These are phyloP conservation scores for Fusarium miscanthi DNA, from an alignment of 2,329 filamentous ascomycete genomes.

Conservation along the genomic window DNA sequence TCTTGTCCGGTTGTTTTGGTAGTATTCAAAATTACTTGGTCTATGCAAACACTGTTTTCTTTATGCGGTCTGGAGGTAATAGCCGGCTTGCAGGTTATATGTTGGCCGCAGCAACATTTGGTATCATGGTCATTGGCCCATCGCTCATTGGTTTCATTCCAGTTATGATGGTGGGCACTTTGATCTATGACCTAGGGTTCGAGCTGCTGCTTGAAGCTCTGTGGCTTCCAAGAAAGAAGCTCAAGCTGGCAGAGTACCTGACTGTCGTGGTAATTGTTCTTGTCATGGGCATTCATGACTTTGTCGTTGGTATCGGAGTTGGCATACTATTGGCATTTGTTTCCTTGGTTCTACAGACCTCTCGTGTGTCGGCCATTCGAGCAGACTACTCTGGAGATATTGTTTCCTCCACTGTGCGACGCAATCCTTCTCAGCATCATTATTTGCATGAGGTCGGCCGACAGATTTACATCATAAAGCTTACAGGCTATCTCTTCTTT, in stretches of 20 bases:
- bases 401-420: constrained; percentile 89
- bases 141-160: constrained; percentile 93
- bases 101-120: constrained; percentile 82
- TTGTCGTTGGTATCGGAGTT: constrained; percentile 91
- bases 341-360: constrained; percentile 91
- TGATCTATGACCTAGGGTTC: constrained; percentile 96
- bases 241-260: constrained; percentile 87
- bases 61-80: constrained; percentile 91
- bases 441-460: constrained; percentile 87
- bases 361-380: constrained; percentile 86
- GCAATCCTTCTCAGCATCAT: constrained; percentile 88
- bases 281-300: constrained; percentile 97
- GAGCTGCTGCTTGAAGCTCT: constrained; percentile 91
- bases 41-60: constrained; percentile 97
- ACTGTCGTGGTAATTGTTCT: constrained; percentile 91
- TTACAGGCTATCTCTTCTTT: constrained; percentile 97
- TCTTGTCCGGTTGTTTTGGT: constrained; percentile 84
- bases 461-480: constrained; percentile 91
- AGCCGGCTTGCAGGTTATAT: constrained; percentile 87
- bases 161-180: constrained; percentile 93
- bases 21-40: constrained; percentile 98
- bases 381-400: constrained; percentile 91
- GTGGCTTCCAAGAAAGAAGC: constrained; percentile 87
- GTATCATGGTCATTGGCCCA: constrained; percentile 86
- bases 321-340: constrained; percentile 93